Percentiles rank a stretch among this genome's conserved stretches.
Conservation (phyloP, 176 grass and related monocot genomes). For the Avena atlantica region DNA sequence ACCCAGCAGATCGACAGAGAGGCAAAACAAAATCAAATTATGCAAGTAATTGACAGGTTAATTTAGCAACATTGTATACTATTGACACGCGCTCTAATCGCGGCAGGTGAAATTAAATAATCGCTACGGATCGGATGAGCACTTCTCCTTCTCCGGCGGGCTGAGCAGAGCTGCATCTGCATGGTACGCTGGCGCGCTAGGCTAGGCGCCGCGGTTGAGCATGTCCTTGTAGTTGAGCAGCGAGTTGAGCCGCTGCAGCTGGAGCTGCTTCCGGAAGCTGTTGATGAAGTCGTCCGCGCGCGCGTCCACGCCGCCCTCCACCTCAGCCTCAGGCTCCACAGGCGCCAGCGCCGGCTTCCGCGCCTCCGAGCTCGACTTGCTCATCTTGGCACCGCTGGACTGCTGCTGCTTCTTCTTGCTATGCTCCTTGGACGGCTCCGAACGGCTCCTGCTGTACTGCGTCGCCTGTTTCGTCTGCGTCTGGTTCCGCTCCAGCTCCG, state of each 20-base stretch:
- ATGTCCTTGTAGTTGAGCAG: slow-evolving; percentile 77
- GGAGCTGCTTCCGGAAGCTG: slow-evolving; percentile 72
- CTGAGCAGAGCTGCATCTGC: neutral
- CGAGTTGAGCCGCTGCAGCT: slow-evolving; percentile 89
- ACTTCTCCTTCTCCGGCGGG: neutral
- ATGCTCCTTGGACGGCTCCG: slow-evolving; percentile 54
- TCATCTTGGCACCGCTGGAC: slow-evolving; percentile 28
- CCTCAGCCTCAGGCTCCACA: neutral
- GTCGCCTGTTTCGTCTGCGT: neutral
- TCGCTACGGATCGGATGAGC: neutral
- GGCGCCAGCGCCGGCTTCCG: neutral
- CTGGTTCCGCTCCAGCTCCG: neutral
- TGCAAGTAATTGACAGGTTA: neutral
- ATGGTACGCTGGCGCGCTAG: neutral
- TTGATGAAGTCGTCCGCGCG: slow-evolving; percentile 83
- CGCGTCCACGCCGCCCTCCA: slow-evolving; percentile 45
- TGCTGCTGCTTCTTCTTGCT: slow-evolving; percentile 33
- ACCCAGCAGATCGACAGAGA: neutral
- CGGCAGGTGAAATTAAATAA: neutral
- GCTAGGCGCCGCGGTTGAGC: slow-evolving; percentile 55
- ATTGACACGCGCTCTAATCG: neutral
- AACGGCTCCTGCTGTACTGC: slow-evolving; percentile 59
- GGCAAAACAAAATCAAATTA: neutral
- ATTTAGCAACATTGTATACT: neutral
- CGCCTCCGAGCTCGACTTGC: slow-evolving; percentile 51